Conservation (phyloP, 352 stramenopile genomes). For the Globisporangium radiosum region DNA sequence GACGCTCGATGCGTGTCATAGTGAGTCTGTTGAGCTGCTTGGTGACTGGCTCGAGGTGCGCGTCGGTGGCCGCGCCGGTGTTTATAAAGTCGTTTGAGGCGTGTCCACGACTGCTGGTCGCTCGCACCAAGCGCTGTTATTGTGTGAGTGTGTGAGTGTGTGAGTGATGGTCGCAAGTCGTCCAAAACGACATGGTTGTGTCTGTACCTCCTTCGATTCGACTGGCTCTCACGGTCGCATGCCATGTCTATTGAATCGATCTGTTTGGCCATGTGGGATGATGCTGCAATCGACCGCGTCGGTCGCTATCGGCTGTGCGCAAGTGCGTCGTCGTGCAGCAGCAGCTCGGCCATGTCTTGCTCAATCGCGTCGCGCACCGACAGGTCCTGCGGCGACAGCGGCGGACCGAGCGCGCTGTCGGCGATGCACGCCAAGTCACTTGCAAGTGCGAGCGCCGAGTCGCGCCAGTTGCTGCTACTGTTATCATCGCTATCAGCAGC, state of each 20-base stretch:
- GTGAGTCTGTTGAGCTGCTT: too few species aligned
- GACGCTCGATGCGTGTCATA: too few species aligned
- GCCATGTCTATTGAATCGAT: background rate
- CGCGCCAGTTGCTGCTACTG: background rate
- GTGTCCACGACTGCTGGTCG: too few species aligned
- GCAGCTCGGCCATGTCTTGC: conserved; percentile 25
- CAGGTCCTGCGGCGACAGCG: conserved; percentile 10
- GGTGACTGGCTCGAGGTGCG: too few species aligned
- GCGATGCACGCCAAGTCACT: background rate
- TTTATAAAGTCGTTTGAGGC: too few species aligned
- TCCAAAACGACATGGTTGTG: too few species aligned
- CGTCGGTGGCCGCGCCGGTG: too few species aligned
- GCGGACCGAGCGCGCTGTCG: background rate
- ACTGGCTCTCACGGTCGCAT: too few species aligned
- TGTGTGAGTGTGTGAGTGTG: too few species aligned
- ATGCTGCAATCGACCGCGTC: background rate
- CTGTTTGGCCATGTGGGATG: background rate
- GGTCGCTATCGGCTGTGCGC: background rate
- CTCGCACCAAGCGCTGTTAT: too few species aligned
- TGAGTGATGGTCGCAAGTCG: too few species aligned
- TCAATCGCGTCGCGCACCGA: conserved; percentile 30
- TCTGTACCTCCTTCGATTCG: too few species aligned
- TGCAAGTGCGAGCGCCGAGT: background rate
- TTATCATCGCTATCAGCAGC: background rate
- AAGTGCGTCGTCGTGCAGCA: conserved; percentile 20